Conservation (phyloP, 106 monocot genomes). For the Xerophyta viscosa region DNA sequence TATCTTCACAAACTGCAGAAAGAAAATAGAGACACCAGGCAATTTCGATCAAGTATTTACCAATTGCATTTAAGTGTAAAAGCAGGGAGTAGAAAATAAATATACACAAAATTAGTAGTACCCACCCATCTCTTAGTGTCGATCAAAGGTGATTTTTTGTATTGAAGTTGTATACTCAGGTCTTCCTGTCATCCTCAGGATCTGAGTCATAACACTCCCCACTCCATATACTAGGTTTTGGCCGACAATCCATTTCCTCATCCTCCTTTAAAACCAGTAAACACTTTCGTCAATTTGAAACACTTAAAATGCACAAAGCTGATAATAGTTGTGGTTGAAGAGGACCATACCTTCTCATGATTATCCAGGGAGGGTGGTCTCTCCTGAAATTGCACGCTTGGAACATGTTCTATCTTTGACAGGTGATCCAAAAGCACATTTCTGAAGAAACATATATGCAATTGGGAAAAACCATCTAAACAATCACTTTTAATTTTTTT, state of each 20-base stretch:
- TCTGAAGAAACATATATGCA: background rate
- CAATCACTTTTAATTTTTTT: background rate
- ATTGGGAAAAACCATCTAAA: background rate
- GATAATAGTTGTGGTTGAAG: background rate
- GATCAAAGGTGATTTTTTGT: conserved; percentile 1
- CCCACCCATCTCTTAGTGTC: background rate
- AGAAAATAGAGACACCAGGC: too few relatives aligned
- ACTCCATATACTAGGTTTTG: background rate
- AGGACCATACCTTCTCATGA: background rate
- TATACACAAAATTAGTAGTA: too few relatives aligned
- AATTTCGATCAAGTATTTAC: too few relatives aligned
- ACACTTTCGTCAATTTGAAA: background rate
- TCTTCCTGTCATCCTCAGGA: background rate
- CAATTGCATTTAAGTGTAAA: too few relatives aligned
- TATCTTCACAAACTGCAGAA: too few relatives aligned
- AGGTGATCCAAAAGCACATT: conserved; percentile 3
- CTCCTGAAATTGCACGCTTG: conserved; percentile 9
- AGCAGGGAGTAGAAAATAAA: too few relatives aligned
- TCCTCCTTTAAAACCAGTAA: background rate
- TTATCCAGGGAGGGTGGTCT: conserved; percentile 3
- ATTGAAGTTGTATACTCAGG: background rate
- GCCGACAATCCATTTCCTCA: background rate
- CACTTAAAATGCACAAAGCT: background rate
- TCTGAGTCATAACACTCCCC: conserved; percentile 9
- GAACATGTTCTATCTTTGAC: conserved; percentile 8